These are phyloP conservation scores for Carex myosuroides DNA, from an alignment of 176 grass and related monocot genomes.

Conservation along the genomic window DNA sequence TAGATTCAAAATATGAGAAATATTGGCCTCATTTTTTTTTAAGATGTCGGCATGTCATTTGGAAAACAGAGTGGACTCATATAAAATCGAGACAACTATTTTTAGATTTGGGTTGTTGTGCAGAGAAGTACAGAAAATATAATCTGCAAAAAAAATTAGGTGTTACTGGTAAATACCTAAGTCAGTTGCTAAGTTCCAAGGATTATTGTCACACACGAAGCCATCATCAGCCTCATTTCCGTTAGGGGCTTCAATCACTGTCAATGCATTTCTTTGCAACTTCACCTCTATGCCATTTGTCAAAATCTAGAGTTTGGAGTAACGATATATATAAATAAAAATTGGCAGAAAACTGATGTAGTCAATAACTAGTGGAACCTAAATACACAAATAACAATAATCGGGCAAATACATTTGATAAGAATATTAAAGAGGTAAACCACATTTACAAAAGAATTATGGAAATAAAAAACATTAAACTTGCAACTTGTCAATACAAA, in stretches of 20 bases:
- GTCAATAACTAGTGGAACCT: background rate
- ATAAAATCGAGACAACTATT: background rate
- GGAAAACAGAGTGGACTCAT: background rate
- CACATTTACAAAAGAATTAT: background rate
- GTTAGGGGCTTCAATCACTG: slow-evolving; percentile 60
- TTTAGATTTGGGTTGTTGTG: background rate
- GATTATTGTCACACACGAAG: slow-evolving; percentile 42
- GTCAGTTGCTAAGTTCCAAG: slow-evolving; percentile 37
- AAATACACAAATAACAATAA: background rate
- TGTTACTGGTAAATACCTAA: background rate
- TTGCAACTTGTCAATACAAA: background rate
- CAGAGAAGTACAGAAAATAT: background rate
- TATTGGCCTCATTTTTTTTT: background rate
- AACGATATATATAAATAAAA: background rate
- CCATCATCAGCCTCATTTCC: slow-evolving; percentile 59
- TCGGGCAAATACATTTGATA: background rate
- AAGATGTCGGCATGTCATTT: background rate
- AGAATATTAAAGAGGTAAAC: background rate
- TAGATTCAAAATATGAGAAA: background rate
- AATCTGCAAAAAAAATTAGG: background rate
- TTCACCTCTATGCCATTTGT: slow-evolving; percentile 48
- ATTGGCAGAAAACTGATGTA: background rate
- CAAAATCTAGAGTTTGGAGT: slow-evolving; percentile 1
- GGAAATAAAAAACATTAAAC: background rate
- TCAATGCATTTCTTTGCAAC: slow-evolving; percentile 68